These are phyloP conservation scores for Sphaerulina populicola DNA, from an alignment of 2,329 filamentous ascomycete species.

Conservation along the genomic window DNA sequence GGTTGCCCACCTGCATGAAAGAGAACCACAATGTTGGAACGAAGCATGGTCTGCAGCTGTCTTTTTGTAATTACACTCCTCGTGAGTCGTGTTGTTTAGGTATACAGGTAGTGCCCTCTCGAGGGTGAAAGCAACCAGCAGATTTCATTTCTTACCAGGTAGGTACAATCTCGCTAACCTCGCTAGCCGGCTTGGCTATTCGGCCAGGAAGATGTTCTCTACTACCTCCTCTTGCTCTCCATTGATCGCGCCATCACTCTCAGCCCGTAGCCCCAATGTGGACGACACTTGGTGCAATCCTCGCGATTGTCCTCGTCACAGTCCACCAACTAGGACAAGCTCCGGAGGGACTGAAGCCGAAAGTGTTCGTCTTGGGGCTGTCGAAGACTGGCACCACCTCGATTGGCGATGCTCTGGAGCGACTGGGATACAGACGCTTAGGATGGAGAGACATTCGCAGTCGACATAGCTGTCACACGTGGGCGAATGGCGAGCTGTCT, in stretches of 20 bases:
- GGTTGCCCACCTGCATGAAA: no score
- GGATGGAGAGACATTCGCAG: constrained; percentile 30
- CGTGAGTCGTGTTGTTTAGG: no score
- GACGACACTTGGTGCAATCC: not conserved
- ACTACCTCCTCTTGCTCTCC: no score
- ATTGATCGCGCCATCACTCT: not conserved
- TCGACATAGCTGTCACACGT: constrained; percentile 28
- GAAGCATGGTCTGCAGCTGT: no score
- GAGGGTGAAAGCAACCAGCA: no score
- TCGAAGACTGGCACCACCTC: constrained; percentile 29
- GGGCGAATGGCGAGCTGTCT: constrained; percentile 21
- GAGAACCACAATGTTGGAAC: no score
- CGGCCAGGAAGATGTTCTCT: no score
- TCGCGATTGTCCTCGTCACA: not conserved
- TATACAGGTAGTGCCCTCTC: no score
- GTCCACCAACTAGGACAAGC: constrained; percentile 19
- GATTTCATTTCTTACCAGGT: no score
- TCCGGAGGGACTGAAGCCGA: constrained; percentile 20
- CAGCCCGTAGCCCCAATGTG: not conserved
- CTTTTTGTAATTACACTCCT: no score
- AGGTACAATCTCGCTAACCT: no score
- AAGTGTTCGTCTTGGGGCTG: constrained; percentile 29
- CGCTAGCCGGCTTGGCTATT: no score
- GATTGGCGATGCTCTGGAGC: constrained; percentile 28
- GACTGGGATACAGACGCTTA: constrained; percentile 27